These are phyloP conservation scores for Cucurbita moschata DNA, from an alignment of 306 rosid species.

Conservation along the genomic window DNA sequence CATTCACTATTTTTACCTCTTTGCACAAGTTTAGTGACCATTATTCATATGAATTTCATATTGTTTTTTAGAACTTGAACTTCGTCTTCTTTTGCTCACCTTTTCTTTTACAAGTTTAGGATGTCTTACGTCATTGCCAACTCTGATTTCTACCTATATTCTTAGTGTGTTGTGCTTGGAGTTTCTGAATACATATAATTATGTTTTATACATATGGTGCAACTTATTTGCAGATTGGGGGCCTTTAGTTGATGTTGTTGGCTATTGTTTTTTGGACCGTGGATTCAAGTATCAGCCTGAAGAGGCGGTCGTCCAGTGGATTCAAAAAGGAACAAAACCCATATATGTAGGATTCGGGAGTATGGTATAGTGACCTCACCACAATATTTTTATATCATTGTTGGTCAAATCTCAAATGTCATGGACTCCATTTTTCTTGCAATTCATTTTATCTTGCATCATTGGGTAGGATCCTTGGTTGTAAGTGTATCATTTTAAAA, in stretches of 20 bases:
- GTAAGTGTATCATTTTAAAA: neutral
- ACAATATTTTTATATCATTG: neutral
- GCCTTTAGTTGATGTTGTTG: constrained; percentile 78
- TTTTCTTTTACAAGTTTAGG: neutral
- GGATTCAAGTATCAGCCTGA: constrained; percentile 69
- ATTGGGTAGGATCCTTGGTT: neutral
- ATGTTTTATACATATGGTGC: neutral
- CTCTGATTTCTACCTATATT: neutral
- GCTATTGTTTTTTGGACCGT: constrained; percentile 75
- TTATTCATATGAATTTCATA: neutral
- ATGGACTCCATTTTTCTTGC: neutral
- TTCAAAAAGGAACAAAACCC: constrained; percentile 63
- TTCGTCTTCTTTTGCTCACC: neutral
- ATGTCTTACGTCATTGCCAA: neutral
- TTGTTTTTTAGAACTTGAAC: neutral
- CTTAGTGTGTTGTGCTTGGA: neutral
- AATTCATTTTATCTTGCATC: neutral
- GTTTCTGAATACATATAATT: neutral
- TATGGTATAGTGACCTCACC: constrained; percentile 57
- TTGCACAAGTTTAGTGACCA: neutral
- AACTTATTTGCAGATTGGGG: constrained; percentile 77
- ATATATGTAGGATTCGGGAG: constrained; percentile 93
- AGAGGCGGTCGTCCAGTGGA: constrained; percentile 63
- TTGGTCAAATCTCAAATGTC: neutral
- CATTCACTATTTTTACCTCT: neutral